phyloP scores from a whole-genome alignment of 73 alveolate genomes.

The Tetrahymena malaccensis region DNA sequence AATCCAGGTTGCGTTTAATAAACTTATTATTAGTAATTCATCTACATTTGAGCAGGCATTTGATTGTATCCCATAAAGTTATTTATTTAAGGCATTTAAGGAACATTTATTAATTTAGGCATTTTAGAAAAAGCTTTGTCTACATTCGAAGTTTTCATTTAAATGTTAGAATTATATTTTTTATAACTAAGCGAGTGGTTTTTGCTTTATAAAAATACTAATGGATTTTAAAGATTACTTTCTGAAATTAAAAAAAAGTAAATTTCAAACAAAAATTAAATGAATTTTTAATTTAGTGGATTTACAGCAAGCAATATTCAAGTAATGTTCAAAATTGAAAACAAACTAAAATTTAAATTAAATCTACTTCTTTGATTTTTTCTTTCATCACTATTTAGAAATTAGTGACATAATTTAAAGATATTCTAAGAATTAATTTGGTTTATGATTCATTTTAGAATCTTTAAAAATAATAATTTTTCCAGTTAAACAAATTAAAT shows the following conservation, averaged over 20 bases:
- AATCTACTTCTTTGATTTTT: neutral
- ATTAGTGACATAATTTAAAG: too few species aligned
- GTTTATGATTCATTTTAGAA: too few species aligned
- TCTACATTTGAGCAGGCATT: neutral
- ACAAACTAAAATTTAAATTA: too few species aligned
- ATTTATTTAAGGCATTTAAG: neutral
- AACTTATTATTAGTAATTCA: neutral
- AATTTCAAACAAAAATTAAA: neutral
- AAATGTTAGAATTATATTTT: neutral
- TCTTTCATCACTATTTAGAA: too few species aligned
- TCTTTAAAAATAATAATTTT: too few species aligned
- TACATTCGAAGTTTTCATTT: neutral
- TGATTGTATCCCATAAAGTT: neutral
- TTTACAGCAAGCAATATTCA: neutral
- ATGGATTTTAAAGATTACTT: neutral
- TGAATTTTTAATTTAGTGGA: neutral
- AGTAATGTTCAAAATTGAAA: neutral
- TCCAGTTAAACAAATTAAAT: too few species aligned
- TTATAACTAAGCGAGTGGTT: neutral
- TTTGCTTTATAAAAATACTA: too few species aligned
- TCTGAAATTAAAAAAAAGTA: neutral
- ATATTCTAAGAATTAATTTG: too few species aligned
- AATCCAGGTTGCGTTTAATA: neutral
- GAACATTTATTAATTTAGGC: neutral
- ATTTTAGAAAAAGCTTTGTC: neutral